phyloP scores from a whole-genome alignment of 352 stramenopile species.

The Peronosclerospora sorghi region DNA sequence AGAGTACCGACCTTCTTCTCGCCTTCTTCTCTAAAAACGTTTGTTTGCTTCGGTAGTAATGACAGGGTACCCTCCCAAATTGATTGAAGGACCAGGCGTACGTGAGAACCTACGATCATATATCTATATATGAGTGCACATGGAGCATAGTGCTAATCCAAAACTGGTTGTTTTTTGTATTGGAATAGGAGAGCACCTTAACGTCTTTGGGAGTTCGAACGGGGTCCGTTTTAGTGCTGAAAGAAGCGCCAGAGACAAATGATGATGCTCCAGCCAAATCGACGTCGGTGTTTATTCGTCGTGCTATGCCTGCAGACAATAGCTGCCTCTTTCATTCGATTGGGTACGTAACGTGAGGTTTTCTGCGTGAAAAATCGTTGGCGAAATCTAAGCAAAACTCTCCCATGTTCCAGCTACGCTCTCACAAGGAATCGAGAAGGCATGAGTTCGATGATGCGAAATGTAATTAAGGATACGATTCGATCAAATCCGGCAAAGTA shows the following conservation, averaged over 20 bases:
- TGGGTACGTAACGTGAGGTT: no score
- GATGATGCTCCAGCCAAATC: conserved; percentile 12
- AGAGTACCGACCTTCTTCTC: not conserved
- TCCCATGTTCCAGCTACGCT: conserved; percentile 29
- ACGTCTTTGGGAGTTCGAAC: conserved; percentile 44
- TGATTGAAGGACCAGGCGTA: conserved; percentile 48
- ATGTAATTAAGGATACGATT: conserved; percentile 70
- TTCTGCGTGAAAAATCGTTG: no score
- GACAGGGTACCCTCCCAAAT: conserved; percentile 61
- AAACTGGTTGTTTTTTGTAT: not conserved
- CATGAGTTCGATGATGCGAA: conserved; percentile 48
- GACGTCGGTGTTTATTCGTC: conserved; percentile 50
- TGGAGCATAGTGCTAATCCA: not conserved
- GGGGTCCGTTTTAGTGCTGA: conserved; percentile 62
- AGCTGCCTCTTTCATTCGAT: conserved; percentile 84
- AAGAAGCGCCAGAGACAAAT: conserved; percentile 30
- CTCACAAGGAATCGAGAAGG: conserved; percentile 49
- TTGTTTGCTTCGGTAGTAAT: conserved; percentile 36
- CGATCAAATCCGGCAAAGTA: conserved; percentile 43
- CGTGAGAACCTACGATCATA: conserved; percentile 5
- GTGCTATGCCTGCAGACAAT: conserved; percentile 74
- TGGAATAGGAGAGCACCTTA: conserved; percentile 29
- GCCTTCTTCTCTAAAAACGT: not conserved
- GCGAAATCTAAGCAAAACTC: no score
- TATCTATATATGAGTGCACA: not conserved